phyloP scores from a whole-genome alignment of 306 rosid species.

The Morella rubra region DNA sequence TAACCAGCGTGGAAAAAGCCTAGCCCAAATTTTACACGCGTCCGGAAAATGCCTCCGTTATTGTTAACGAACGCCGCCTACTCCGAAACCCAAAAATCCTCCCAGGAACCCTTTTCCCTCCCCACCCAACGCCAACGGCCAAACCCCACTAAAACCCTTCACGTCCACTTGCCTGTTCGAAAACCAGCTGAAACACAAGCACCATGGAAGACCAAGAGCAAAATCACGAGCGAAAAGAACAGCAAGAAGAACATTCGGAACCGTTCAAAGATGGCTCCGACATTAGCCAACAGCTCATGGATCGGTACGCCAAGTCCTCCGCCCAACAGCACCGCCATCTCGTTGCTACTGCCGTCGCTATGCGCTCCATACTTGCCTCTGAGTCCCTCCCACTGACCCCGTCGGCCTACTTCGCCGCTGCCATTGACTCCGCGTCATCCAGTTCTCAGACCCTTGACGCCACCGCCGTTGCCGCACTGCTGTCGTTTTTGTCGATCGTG shows the following conservation, averaged over 20 bases:
- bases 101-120: not conserved
- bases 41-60: too few relatives aligned
- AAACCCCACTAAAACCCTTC: constrained; percentile 1
- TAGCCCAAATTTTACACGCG: not conserved
- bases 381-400: constrained; percentile 79
- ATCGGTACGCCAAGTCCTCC: constrained; percentile 76
- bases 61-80: too few relatives aligned
- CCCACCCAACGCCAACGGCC: not conserved
- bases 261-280: constrained; percentile 52
- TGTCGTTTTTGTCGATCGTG: constrained; percentile 62
- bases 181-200: not conserved
- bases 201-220: constrained; percentile 48
- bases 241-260: constrained; percentile 33
- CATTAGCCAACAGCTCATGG: constrained; percentile 84
- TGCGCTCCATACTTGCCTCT: constrained; percentile 61
- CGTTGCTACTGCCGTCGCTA: constrained; percentile 73
- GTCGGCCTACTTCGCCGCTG: constrained; percentile 67
- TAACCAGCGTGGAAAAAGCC: not conserved
- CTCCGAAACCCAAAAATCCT: not conserved
- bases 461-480: constrained; percentile 58
- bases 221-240: constrained; percentile 11
- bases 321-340: constrained; percentile 93
- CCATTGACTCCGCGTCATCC: constrained; percentile 47
- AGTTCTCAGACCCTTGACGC: constrained; percentile 45
- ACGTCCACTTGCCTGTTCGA: not conserved